Base-by-base conservation (phyloP, 108 stramenopile species). In the Cyclotella kingstonii region DNA sequence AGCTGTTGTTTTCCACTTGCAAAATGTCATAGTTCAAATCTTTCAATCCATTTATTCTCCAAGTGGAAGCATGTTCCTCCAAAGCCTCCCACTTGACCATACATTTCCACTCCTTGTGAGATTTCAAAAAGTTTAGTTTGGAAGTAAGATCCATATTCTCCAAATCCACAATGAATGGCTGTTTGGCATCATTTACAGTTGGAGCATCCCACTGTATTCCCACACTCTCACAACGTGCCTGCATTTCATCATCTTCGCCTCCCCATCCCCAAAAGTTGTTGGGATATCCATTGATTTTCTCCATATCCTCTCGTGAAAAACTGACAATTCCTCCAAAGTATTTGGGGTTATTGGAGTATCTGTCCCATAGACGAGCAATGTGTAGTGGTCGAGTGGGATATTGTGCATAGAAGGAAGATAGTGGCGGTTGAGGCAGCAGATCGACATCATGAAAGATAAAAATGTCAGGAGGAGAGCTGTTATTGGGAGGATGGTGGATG, bases 211-310 rank as follows among this genome's bases (percentile, higher is more conserved):
- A 94, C 28, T 68, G 49, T 8, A 88, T 77, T 1, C 86, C 81
- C 48, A 89, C 54, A 7, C 67, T 72, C 58, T 89, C 86, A 23
- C 80, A 83, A 22, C 92, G 87, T 25, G 81, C 84, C 53, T 90
- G 89, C 88, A 99, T 85, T 66, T 98, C 99, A 61, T 99, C 99
- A 68, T 99, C 99, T 75, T 99, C 99, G 0, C 99, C 99, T 25
- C 99, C 99, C 99, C 99, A 99, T 21, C 99, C 99, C 98, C 98
- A 98, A 71, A 95, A 98, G 18, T 81, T 95, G 53, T 96, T 96
- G 29, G 99, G 99, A 68, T 93, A 98, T 23, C 95, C 98, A 77
- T 99, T 98, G 66, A 98, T 96, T 3, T 70, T 67, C 40, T 87
- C 91, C 66, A 93, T 97, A 63, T 96, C 89, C 18, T 54, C 44